phyloP scores from a whole-genome alignment of 306 rosid species.

The Ziziphus jujuba region DNA sequence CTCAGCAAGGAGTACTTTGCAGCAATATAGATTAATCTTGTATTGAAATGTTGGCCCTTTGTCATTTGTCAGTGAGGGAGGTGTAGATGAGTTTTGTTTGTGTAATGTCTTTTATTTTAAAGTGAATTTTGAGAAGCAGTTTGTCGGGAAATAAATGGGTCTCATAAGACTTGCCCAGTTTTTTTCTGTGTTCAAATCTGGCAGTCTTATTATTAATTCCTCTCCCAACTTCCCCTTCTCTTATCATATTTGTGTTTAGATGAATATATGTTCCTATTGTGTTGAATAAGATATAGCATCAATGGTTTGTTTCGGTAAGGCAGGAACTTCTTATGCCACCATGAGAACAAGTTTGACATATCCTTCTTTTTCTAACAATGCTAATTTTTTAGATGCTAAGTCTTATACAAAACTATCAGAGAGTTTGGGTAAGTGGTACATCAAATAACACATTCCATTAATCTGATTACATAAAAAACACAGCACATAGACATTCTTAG shows the following conservation, averaged over 20 bases:
- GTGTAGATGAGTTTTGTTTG: slow-evolving; percentile 35
- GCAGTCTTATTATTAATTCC: not conserved
- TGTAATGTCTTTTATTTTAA: slow-evolving; percentile 30
- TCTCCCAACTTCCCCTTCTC: not conserved
- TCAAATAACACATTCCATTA: no score
- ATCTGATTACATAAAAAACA: no score
- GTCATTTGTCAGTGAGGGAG: slow-evolving; percentile 36
- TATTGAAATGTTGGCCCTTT: slow-evolving; percentile 16
- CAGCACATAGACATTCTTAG: no score
- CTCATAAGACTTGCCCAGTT: slow-evolving; percentile 21
- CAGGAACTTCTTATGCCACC: not conserved
- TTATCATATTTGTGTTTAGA: no score
- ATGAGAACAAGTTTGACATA: not conserved
- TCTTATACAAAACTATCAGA: no score
- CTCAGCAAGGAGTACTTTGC: slow-evolving; percentile 92
- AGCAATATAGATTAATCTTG: slow-evolving; percentile 48
- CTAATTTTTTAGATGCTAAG: no score
- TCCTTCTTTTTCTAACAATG: no score
- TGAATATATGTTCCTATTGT: no score
- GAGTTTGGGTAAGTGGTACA: no score
- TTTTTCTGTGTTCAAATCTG: slow-evolving; percentile 27
- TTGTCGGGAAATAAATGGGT: slow-evolving; percentile 36
- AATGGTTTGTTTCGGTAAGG: no score
- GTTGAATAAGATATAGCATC: no score
- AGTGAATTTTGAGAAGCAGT: slow-evolving; percentile 37